A percentile compares a stretch with the other conserved stretches of the same genome.
Conservation (phyloP, 2,329 filamentous ascomycete species). For the Clarireedia paspali region DNA sequence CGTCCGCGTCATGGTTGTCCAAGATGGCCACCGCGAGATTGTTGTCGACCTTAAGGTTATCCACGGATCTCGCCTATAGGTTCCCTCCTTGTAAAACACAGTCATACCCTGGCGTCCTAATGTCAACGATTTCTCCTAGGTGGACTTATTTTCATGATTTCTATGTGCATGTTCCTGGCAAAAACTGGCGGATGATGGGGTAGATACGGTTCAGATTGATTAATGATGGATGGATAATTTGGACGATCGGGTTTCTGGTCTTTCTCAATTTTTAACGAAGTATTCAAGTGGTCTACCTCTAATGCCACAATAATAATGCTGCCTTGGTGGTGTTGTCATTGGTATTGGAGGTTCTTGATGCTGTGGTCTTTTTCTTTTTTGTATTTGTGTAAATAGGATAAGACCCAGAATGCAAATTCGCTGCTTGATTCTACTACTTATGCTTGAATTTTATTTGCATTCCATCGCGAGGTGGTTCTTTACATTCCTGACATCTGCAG, state of each 20-base stretch:
- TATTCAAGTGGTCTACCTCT: slow-evolving; percentile 4
- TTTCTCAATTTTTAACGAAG: slow-evolving; percentile 6
- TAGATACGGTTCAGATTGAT: slow-evolving; percentile 12
- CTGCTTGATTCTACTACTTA: slow-evolving; percentile 3
- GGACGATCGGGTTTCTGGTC: slow-evolving; percentile 6
- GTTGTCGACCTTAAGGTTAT: slow-evolving; percentile 99
- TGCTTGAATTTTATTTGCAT: not conserved
- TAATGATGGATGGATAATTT: slow-evolving; percentile 14
- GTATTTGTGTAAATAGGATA: slow-evolving; percentile 13
- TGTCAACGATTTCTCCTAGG: slow-evolving; percentile 1
- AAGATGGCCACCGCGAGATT: slow-evolving; percentile 86
- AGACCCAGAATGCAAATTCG: slow-evolving; percentile 9
- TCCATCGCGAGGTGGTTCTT: not conserved
- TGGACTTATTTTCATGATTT: slow-evolving; percentile 8
- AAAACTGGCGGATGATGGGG: slow-evolving; percentile 10
- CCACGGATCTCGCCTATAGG: slow-evolving; percentile 62
- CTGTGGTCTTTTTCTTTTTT: slow-evolving; percentile 6
- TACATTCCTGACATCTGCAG: not conserved
- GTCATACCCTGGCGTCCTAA: slow-evolving; percentile 3
- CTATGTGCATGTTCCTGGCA: slow-evolving; percentile 8
- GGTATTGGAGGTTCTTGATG: slow-evolving; percentile 5
- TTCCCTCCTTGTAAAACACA: not conserved
- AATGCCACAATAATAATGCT: not conserved
- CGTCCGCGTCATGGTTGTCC: slow-evolving; percentile 92
- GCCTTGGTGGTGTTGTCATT: slow-evolving; percentile 4